Evolutionary conservation across 495 filamentous ascomycete species (phyloP).

Genomic region (Sabuloglossum arenarium): DNA sequence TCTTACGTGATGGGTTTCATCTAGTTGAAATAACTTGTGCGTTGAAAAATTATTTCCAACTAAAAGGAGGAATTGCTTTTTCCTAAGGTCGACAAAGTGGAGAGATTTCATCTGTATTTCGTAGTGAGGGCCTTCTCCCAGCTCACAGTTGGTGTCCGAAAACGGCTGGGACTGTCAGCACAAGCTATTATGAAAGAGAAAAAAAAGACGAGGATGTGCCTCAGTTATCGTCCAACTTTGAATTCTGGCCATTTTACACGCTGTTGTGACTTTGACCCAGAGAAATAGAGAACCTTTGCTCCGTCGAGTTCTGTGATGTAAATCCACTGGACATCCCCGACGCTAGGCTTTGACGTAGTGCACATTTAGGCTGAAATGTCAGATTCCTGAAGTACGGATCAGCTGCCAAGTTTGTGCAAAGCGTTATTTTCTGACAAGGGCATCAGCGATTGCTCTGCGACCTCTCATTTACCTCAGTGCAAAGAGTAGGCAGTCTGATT

Average conservation of each 20-base stretch:
- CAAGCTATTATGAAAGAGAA: not conserved
- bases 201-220: not conserved
- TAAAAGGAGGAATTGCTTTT: conserved; percentile 51
- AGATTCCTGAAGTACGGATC: too few species aligned
- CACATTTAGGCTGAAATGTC: too few species aligned
- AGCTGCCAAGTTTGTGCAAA: too few species aligned
- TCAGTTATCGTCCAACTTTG: not conserved
- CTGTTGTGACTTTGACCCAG: not conserved
- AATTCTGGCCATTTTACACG: not conserved
- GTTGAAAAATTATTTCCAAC: conserved; percentile 40
- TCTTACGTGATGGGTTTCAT: conserved; percentile 21
- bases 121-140: conserved; percentile 74
- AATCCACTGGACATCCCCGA: too few species aligned
- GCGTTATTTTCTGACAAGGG: too few species aligned
- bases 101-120: conserved; percentile 46
- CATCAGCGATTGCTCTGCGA: too few species aligned
- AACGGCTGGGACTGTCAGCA: conserved; percentile 38
- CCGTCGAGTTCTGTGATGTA: too few species aligned
- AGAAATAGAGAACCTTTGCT: not conserved
- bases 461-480: too few species aligned
- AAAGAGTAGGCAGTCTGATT: too few species aligned
- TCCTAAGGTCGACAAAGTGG: conserved; percentile 80
- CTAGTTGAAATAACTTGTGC: conserved; percentile 41
- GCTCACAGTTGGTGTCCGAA: conserved; percentile 44
- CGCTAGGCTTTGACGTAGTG: too few species aligned